A percentile compares a stretch with the other conserved stretches of the same genome.
phyloP scores from a whole-genome alignment of 2,329 filamentous ascomycete species.

The Cladosporium sp. region DNA sequence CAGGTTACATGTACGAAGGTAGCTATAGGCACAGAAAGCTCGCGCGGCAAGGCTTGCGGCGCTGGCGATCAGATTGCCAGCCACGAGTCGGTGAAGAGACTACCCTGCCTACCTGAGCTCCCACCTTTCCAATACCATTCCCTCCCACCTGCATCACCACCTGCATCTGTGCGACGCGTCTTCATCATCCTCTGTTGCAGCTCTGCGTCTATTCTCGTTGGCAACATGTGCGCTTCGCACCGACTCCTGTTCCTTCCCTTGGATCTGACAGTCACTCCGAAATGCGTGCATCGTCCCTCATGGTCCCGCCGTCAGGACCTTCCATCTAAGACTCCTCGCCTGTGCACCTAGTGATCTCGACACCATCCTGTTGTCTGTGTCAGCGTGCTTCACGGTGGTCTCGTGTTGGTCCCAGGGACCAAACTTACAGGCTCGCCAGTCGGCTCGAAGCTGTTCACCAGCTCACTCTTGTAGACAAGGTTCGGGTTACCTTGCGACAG shows the following conservation, averaged over 20 bases:
- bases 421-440: slow-evolving; percentile 59
- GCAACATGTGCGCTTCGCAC: not conserved
- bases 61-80: not conserved
- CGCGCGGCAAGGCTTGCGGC: not conserved
- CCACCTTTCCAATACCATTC: not conserved
- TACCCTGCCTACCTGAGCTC: not conserved
- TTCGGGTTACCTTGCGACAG: slow-evolving; percentile 56
- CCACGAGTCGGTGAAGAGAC: not conserved
- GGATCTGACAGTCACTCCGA: not conserved
- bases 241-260: not conserved
- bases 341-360: slow-evolving; percentile 62
- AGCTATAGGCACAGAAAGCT: no score
- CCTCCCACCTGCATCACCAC: not conserved
- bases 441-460: slow-evolving; percentile 64
- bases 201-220: not conserved
- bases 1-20: no score
- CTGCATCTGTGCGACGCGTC: no score
- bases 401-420: no score
- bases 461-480: slow-evolving; percentile 61
- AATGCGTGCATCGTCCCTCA: not conserved
- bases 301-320: not conserved
- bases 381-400: not conserved
- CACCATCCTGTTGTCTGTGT: slow-evolving; percentile 52
- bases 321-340: slow-evolving; percentile 18
- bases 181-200: no score